Evolutionary conservation across 176 grass and related monocot genomes (phyloP).

Genomic region (Oryza glumipatula): DNA sequence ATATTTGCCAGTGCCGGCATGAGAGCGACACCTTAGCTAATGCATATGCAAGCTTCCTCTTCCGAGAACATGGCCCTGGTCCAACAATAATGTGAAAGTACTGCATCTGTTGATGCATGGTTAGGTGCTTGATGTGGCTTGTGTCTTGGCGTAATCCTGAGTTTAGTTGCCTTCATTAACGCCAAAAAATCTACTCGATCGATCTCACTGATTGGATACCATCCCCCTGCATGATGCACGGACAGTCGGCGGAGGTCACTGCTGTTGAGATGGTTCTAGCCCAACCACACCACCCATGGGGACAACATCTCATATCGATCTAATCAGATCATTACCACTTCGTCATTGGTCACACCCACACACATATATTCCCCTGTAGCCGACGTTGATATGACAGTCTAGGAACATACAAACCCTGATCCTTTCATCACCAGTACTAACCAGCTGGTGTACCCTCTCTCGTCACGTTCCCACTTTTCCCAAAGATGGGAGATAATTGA

Average conservation of each 20-base stretch:
- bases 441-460: not conserved
- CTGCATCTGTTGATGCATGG: constrained; percentile 24
- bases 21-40: constrained; percentile 46
- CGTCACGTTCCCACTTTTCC: not conserved
- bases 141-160: not conserved
- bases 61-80: constrained; percentile 46
- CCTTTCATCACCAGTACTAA: constrained; percentile 39
- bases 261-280: constrained; percentile 35
- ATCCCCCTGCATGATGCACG: not conserved
- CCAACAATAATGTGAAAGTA: constrained; percentile 36
- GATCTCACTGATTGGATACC: constrained; percentile 9
- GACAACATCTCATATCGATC: constrained; percentile 10
- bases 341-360: constrained; percentile 7
- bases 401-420: constrained; percentile 33
- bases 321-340: constrained; percentile 29
- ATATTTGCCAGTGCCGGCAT: not conserved
- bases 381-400: constrained; percentile 37
- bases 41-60: constrained; percentile 31
- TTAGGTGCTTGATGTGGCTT: constrained; percentile 26
- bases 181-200: not conserved
- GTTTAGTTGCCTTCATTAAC: not conserved
- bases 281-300: constrained; percentile 34
- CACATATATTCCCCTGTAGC: constrained; percentile 31
- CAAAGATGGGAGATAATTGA: not conserved
- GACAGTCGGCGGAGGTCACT: not conserved